Conservation (phyloP, 352 stramenopile genomes). For the Phytophthora boehmeriae region DNA sequence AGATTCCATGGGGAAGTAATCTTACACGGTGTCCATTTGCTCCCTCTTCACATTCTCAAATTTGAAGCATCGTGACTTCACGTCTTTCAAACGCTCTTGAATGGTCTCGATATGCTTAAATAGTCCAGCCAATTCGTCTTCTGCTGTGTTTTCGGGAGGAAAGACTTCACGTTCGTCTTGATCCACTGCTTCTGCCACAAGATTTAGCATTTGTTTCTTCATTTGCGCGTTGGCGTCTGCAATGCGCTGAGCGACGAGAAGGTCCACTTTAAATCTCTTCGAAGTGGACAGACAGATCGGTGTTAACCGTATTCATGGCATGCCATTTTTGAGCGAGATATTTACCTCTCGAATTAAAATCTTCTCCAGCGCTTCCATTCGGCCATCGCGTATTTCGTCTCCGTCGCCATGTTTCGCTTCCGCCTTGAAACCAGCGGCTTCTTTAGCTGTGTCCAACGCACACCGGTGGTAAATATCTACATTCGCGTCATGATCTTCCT, state of each 20-base stretch:
- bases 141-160: constrained; percentile 8
- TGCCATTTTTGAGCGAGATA: background rate
- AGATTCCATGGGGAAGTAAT: background rate
- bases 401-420: constrained; percentile 7
- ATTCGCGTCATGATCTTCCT: background rate
- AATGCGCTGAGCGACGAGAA: constrained; percentile 74
- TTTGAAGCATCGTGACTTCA: constrained; percentile 74
- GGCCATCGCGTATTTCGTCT: constrained; percentile 16
- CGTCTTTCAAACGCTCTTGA: constrained; percentile 54
- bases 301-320: background rate
- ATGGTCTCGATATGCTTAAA: constrained; percentile 58
- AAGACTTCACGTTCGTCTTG: constrained; percentile 28
- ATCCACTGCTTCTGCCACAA: constrained; percentile 43
- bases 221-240: constrained; percentile 61
- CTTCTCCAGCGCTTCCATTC: constrained; percentile 56
- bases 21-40: constrained; percentile 73
- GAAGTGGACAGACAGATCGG: background rate
- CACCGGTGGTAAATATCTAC: background rate
- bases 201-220: constrained; percentile 73
- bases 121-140: constrained; percentile 54
- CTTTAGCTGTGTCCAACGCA: constrained; percentile 8
- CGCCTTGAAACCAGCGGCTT: constrained; percentile 16
- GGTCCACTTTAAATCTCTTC: constrained; percentile 76
- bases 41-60: constrained; percentile 60
- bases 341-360: constrained; percentile 69